Evolutionary conservation across 2,329 filamentous ascomycete species (phyloP).

Genomic region (Fusarium sororula): DNA sequence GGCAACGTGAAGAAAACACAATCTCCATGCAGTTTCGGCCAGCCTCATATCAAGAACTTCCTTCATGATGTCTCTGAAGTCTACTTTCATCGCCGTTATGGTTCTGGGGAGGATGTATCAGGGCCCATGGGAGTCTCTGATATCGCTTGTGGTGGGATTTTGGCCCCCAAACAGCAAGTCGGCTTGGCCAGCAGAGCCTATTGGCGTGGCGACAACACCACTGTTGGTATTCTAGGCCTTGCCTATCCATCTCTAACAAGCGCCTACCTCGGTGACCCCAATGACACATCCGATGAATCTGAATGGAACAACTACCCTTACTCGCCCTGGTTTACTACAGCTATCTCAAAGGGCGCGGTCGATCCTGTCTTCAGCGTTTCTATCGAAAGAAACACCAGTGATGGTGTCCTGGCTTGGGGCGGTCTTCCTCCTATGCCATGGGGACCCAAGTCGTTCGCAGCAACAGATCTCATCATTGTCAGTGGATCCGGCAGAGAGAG

Average conservation of each 20-base stretch:
- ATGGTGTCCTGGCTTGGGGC: conserved; percentile 58
- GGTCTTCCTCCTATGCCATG: conserved; percentile 53
- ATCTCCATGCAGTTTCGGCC: conserved; percentile 53
- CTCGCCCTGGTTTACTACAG: conserved; percentile 59
- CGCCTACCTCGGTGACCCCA: conserved; percentile 54
- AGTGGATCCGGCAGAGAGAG: conserved; percentile 30
- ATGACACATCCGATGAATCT: conserved; percentile 49
- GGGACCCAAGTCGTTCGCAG: conserved; percentile 43
- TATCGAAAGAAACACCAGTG: conserved; percentile 57
- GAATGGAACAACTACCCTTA: conserved; percentile 54
- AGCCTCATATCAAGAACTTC: conserved; percentile 51
- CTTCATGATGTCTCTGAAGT: conserved; percentile 50
- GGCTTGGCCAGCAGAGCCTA: conserved; percentile 59
- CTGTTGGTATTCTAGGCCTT: conserved; percentile 61
- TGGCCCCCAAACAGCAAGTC: conserved; percentile 56
- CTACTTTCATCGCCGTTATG: conserved; percentile 58
- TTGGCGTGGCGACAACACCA: conserved; percentile 63
- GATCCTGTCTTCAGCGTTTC: conserved; percentile 59
- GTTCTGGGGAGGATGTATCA: conserved; percentile 58
- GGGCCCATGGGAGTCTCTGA: conserved; percentile 59
- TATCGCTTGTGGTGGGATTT: conserved; percentile 56
- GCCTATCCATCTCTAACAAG: conserved; percentile 61
- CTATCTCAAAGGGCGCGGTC: conserved; percentile 56
- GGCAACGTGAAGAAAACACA: conserved; percentile 44
- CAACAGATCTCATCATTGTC: conserved; percentile 57